Base-by-base conservation (phyloP, 306 rosid species). In the Quercus engelmannii region DNA sequence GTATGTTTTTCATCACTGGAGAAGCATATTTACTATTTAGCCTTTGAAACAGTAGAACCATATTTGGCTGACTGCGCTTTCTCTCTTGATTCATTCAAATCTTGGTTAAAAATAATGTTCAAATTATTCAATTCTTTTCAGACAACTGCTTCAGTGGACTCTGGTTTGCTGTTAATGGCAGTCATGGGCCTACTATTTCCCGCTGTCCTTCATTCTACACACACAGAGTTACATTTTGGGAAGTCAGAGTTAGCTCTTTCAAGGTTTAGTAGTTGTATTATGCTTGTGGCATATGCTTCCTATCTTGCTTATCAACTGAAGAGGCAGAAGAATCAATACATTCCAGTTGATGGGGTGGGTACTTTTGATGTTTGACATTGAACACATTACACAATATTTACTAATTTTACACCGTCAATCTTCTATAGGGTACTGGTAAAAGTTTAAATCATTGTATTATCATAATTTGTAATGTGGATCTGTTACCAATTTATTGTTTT, bases 271-370 rank as follows among this genome's bases (percentile, higher is more conserved):
- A 88, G 92, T 71, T 88, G 92, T 74, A 73, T 90, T 74, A 88
- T 90, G 94, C 94, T 90, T 31, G 58, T 88, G 76, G 94, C 92
- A 35, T 93, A 91, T 90, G 90, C 87, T 63, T 83, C 91, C 5
- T 93, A 87, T 80, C 88, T 91, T 57, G 92, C 89, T 83, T 93
- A 87, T 85, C 98, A 93, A 79, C 82, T 91, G 70, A 90, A 62
- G 77, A 86, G 89, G 83, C 93, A 81, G 55, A 79, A 41, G 57
- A 79, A 62, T 85, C 85, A 20, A 9, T 90, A 93, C 80, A 80
- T 76, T 28, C 83, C 88, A 49, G 59, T 85, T 38, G 75, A 76
- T 9, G 98, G 89, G 97, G 95, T 91, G 77, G 52, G 82, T 54
- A 11, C 54, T 49, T 73, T 75, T 85, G 77, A 82, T 87, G 88